These are phyloP conservation scores for Acer negundo DNA, from an alignment of 345 rosid species.

Conservation along the genomic window DNA sequence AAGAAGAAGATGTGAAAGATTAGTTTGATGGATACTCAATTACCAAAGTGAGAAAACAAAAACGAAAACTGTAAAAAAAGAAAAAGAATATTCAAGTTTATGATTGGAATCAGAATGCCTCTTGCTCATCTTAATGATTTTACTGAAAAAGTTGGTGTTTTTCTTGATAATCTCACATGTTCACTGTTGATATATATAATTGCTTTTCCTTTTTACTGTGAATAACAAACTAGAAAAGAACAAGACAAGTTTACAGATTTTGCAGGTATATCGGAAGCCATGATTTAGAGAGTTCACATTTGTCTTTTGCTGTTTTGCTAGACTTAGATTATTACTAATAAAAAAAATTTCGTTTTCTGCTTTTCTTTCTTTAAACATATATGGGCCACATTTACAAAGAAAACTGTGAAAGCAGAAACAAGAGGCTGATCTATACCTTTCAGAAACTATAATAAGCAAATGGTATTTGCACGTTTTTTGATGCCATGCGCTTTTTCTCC, in stretches of 20 bases:
- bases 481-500: conserved; percentile 11
- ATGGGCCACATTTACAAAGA: neutral
- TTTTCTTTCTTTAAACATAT: neutral
- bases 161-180: conserved; percentile 33
- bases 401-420: conserved; percentile 13
- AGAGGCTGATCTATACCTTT: conserved; percentile 7
- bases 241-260: conserved; percentile 31
- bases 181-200: neutral
- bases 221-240: conserved; percentile 33
- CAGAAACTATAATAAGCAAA: conserved; percentile 5
- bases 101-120: conserved; percentile 30
- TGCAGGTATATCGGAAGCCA: conserved; percentile 22
- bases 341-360: neutral
- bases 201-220: conserved; percentile 17
- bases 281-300: conserved; percentile 6
- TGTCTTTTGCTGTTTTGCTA: conserved; percentile 1
- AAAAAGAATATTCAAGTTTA: conserved; percentile 20
- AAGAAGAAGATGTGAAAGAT: neutral
- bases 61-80: too few species aligned
- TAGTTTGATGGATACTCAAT: conserved; percentile 25
- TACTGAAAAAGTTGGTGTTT: conserved; percentile 39
- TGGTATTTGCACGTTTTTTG: conserved; percentile 20
- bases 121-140: conserved; percentile 42
- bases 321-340: neutral
- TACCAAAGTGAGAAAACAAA: conserved; percentile 27